phyloP scores from a whole-genome alignment of 2,329 filamentous ascomycete genomes.

The Cladosporium sp. region DNA sequence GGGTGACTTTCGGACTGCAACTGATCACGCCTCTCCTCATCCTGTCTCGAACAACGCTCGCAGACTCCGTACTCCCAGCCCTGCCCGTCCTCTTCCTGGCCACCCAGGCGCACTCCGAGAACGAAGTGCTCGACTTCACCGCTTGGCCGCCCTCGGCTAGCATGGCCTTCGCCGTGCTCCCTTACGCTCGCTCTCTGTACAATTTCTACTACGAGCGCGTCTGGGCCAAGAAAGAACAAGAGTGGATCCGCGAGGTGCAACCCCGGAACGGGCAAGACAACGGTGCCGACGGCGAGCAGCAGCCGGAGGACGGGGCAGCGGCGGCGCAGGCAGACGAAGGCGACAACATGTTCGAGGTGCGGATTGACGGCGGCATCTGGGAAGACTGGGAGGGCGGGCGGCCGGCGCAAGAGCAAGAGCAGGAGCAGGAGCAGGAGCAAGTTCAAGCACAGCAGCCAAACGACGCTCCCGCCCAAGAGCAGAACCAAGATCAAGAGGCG shows the following conservation, averaged over 20 bases:
- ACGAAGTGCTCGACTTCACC: slow-evolving; percentile 45
- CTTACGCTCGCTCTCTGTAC: slow-evolving; percentile 60
- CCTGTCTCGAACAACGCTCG: slow-evolving; percentile 58
- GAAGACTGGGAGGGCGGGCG: slow-evolving; percentile 34
- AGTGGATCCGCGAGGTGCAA: slow-evolving; percentile 58
- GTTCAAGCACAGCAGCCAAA: slow-evolving; percentile 22
- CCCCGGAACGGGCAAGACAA: slow-evolving; percentile 36
- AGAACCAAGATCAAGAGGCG: slow-evolving; percentile 39
- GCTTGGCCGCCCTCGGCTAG: slow-evolving; percentile 61
- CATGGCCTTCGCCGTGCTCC: slow-evolving; percentile 59
- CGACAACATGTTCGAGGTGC: slow-evolving; percentile 30
- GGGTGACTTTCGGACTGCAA: slow-evolving; percentile 55
- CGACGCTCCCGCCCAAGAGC: slow-evolving; percentile 41
- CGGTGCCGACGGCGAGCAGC: slow-evolving; percentile 15
- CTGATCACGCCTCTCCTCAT: slow-evolving; percentile 63
- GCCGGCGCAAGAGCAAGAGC: slow-evolving; percentile 20
- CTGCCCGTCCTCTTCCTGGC: slow-evolving; percentile 58
- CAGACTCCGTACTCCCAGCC: slow-evolving; percentile 57
- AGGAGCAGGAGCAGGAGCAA: slow-evolving; percentile 22
- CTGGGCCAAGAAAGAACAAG: slow-evolving; percentile 52
- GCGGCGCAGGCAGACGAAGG: slow-evolving; percentile 16
- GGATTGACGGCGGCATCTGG: slow-evolving; percentile 35
- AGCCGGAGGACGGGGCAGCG: slow-evolving; percentile 10
- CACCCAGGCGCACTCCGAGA: slow-evolving; percentile 42
- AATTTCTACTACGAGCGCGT: slow-evolving; percentile 55